Evolutionary conservation across 2,329 filamentous ascomycete genomes (phyloP), one percentile per base, ranked within the genome.

Genomic region (Pezicula neosporulosa): DNA sequence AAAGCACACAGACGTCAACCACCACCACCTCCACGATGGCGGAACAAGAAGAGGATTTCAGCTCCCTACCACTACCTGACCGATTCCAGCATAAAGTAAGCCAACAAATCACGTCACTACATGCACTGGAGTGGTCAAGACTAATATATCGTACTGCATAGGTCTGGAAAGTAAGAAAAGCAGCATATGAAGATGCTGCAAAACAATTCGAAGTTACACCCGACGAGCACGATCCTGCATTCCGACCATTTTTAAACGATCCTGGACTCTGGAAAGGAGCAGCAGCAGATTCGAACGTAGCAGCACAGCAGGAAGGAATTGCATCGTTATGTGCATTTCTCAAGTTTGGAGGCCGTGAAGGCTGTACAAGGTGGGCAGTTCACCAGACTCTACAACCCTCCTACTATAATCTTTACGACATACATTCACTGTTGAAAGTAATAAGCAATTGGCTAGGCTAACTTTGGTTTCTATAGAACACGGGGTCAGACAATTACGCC

Each of bases 81-180:
- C 83, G 90, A 67, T 95, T 92, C 72, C 77, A 81, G 49, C 90
- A 96, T 77, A 96, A 96, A 76, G 83, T 86, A 63, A 49, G 21
- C 42, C 27, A 37, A 19, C 49, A 18, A 10, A 15, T 1, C 15
- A 42, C 4, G 10, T 3, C 10, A 41, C 13, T 35, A 7, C 33
- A 6, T 37, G 27, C 45, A 27, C 36, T 33, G n/a, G 33, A 44
- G 35, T 21, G 41, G 46, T 49, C 39, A 24, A 42, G 37, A 49
- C 60, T 68, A 58, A 67, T 55, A 59, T 55, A 27, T 37, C 13
- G 48, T 18, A 45, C 19, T 36, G 39, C 30, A 27, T 63, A 89
- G 87, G 83, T 89, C 65, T 99, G 94, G 94, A 99, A 99, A 80
- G 92, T 96, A 39, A 83, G 94, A 65, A 99, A 99, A 74, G 85